phyloP scores from a whole-genome alignment of 108 stramenopile genomes.

The Fistulifera solaris region DNA sequence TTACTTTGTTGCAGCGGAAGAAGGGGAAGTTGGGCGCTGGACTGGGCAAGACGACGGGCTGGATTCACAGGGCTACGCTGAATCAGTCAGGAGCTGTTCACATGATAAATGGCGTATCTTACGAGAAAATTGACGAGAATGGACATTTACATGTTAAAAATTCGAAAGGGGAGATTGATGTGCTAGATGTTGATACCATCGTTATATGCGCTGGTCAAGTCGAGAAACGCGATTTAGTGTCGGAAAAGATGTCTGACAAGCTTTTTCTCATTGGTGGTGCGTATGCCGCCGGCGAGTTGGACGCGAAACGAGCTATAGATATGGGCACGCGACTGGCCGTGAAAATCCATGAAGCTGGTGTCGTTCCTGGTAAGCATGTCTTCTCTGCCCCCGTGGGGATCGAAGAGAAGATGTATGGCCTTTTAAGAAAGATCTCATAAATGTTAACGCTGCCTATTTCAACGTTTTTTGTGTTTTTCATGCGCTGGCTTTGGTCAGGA shows the following conservation, averaged over 20 bases:
- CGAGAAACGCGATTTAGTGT: conserved; percentile 29
- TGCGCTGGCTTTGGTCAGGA: no score
- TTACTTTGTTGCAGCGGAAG: conserved; percentile 90
- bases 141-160: conserved; percentile 81
- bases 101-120: conserved; percentile 76
- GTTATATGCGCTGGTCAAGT: conserved; percentile 94
- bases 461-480: no score
- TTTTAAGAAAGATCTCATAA: conserved; percentile 5
- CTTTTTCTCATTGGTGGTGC: conserved; percentile 92
- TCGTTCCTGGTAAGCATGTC: conserved; percentile 64
- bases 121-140: conserved; percentile 85
- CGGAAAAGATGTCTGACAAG: conserved; percentile 24
- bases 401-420: conserved; percentile 3
- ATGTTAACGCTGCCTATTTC: no score
- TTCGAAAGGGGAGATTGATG: conserved; percentile 20
- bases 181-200: conserved; percentile 90
- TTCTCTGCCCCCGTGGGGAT: conserved; percentile 26
- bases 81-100: conserved; percentile 71
- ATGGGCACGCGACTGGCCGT: conserved; percentile 92
- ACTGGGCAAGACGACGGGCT: conserved; percentile 94
- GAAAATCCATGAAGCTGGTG: conserved; percentile 49
- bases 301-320: conserved; percentile 97
- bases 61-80: conserved; percentile 93
- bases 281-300: conserved; percentile 88
- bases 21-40: conserved; percentile 82